Conservation (phyloP, 2,329 filamentous ascomycete species). For the Claviceps sp. region DNA sequence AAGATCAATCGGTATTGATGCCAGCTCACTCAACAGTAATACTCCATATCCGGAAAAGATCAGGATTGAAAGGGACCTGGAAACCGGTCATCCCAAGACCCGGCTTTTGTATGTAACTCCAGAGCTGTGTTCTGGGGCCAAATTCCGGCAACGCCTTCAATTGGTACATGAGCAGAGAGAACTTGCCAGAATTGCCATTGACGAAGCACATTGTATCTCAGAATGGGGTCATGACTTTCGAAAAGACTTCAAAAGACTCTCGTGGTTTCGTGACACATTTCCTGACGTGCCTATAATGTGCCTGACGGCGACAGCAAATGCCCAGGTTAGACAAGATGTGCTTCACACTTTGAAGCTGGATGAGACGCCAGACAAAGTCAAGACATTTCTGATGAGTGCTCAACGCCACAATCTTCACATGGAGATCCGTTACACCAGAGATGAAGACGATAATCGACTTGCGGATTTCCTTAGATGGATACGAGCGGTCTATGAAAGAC, state of each 20-base stretch:
- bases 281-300: constrained; percentile 84
- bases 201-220: constrained; percentile 93
- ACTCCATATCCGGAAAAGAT: constrained; percentile 53
- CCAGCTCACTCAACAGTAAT: constrained; percentile 77
- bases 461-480: constrained; percentile 68
- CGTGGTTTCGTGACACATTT: constrained; percentile 72
- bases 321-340: constrained; percentile 69
- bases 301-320: constrained; percentile 81
- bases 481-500: constrained; percentile 54
- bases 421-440: constrained; percentile 71
- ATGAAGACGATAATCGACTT: constrained; percentile 60
- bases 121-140: constrained; percentile 66
- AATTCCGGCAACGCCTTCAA: constrained; percentile 62
- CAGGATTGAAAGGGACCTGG: constrained; percentile 65
- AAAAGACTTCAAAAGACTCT: constrained; percentile 76
- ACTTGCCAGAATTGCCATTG: constrained; percentile 76
- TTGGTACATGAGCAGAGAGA: constrained; percentile 69
- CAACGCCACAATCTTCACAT: constrained; percentile 79
- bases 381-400: constrained; percentile 71
- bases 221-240: constrained; percentile 98
- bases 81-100: constrained; percentile 73
- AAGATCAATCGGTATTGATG: constrained; percentile 58
- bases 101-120: constrained; percentile 87
- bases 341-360: constrained; percentile 61
- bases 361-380: constrained; percentile 41